Base-by-base conservation (phyloP, 2,329 filamentous ascomycete genomes). In the Teratosphaeria destructans region DNA sequence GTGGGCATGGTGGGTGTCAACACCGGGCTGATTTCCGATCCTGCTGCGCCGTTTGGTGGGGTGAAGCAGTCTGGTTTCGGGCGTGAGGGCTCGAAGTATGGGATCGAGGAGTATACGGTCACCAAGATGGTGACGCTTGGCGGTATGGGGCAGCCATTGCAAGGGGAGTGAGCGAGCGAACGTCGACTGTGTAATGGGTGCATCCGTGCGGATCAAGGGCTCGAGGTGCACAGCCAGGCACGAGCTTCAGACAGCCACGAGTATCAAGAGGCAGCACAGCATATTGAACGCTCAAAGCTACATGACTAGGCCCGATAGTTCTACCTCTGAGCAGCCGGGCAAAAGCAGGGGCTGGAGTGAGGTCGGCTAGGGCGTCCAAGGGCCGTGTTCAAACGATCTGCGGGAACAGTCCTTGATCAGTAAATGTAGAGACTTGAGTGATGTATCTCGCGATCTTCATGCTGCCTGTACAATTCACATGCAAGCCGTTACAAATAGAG, bases 1-100 rank as follows among this genome's bases (percentile, higher is more conserved):
- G 88, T 93, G 1, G 90, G 90, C 57, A 95, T 95, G 90, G 84
- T 95, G 1, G 90, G 89, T 59, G 73, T 81, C 49, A 81, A 81
- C 65, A 80, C 79, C 5, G 78, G 78, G 1, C 56, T 80, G 59
- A 78, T 80, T 56, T 77, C 74, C 3, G 79, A 81, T 64, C 71
- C 75, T 10, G 78, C 78, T 3, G 66, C 75, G 55, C 70, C 74
- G 19, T 79, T 79, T 66, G 77, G 77, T 34, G 78, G 78, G 27
- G 75, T 80, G 12, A 79, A 80, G 68, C 71, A 77, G 62, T 77
- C 73, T 62, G 80, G 80, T 0, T 81, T 80, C 63, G 79, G 80
- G 1, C 66, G 78, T 47, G 79, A 82, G 67, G 79, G 79, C 27
- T 78, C 77, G 29, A 73, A 73, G 57, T 70, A 79, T 61, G 80